phyloP scores from a whole-genome alignment of 768 basidiomycete genomes.

The Erythrobasidium yunnanense region DNA sequence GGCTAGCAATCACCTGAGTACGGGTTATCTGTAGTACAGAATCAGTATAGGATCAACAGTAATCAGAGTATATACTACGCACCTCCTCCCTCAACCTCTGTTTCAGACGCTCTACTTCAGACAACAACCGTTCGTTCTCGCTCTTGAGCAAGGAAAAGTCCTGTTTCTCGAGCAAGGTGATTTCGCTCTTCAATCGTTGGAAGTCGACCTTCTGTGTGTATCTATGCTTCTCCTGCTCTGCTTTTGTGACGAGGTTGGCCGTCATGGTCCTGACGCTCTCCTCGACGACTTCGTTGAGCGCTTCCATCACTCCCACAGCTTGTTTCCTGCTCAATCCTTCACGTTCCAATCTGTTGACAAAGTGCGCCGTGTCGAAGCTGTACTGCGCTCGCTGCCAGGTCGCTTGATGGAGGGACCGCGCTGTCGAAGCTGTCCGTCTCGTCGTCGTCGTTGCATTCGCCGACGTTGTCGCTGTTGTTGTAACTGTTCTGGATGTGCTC shows the following conservation, averaged over 20 bases:
- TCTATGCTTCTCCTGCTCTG: conserved; percentile 40
- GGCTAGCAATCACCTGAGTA: background rate
- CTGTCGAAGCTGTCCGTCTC: background rate
- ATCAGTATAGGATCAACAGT: background rate
- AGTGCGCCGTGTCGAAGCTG: conserved; percentile 29
- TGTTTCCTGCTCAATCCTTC: conserved; percentile 56
- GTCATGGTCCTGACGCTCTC: conserved; percentile 95
- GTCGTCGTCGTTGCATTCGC: background rate
- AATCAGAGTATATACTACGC: background rate
- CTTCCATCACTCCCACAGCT: conserved; percentile 93
- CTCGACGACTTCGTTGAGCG: conserved; percentile 92
- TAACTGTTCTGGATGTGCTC: background rate
- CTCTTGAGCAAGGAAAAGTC: conserved; percentile 89
- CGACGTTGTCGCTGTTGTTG: background rate
- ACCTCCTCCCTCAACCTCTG: conserved; percentile 78
- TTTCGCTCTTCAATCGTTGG: conserved; percentile 61
- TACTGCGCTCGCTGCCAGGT: background rate
- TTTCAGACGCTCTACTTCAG: conserved; percentile 89
- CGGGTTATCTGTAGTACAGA: background rate
- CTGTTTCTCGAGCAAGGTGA: conserved; percentile 93
- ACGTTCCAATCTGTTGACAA: conserved; percentile 26
- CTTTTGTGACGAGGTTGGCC: conserved; percentile 86
- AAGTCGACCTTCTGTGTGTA: conserved; percentile 40
- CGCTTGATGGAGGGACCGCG: background rate
- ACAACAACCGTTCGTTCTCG: conserved; percentile 84